Conservation (phyloP, 164 flowering plant genomes). For the Hamamelis virginiana region DNA sequence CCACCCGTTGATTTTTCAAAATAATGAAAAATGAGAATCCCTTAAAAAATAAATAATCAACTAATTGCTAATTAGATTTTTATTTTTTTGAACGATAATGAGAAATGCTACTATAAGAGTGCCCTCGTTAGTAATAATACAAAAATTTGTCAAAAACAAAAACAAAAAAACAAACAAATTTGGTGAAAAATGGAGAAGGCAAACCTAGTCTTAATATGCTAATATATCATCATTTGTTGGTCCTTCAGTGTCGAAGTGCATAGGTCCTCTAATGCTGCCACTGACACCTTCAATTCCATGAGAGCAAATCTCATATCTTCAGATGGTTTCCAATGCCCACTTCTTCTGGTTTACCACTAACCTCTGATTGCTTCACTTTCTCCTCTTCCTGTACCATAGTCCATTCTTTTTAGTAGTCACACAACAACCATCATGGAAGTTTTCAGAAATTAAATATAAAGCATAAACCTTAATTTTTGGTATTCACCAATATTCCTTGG, state of each 20-base stretch:
- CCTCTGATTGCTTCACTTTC: slow-evolving; percentile 45
- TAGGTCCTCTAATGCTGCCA: slow-evolving; percentile 10
- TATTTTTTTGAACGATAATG: too few species aligned
- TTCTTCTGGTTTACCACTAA: slow-evolving; percentile 80
- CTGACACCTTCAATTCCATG: slow-evolving; percentile 46
- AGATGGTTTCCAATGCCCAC: slow-evolving; percentile 77
- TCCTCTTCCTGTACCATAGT: slow-evolving; percentile 61
- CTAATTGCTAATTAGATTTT: too few species aligned
- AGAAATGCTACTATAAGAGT: too few species aligned
- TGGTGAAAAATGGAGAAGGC: too few species aligned
- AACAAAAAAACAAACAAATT: too few species aligned
- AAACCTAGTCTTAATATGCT: background rate
- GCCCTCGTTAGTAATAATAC: too few species aligned
- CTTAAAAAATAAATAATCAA: too few species aligned
- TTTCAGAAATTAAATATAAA: too few species aligned
- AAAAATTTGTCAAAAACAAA: too few species aligned
- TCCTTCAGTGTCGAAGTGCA: slow-evolving; percentile 18
- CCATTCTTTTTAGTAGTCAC: background rate
- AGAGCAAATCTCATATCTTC: slow-evolving; percentile 60
- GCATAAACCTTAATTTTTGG: too few species aligned
- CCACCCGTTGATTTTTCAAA: too few species aligned
- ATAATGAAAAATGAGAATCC: too few species aligned
- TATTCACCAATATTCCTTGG: background rate
- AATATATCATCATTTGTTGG: slow-evolving; percentile 15
- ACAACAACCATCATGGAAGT: background rate